A percentile compares a stretch with the other conserved stretches of the same genome.
Conservation (phyloP, 2,329 filamentous ascomycete genomes). For the Cucurbitaria berberidis region DNA sequence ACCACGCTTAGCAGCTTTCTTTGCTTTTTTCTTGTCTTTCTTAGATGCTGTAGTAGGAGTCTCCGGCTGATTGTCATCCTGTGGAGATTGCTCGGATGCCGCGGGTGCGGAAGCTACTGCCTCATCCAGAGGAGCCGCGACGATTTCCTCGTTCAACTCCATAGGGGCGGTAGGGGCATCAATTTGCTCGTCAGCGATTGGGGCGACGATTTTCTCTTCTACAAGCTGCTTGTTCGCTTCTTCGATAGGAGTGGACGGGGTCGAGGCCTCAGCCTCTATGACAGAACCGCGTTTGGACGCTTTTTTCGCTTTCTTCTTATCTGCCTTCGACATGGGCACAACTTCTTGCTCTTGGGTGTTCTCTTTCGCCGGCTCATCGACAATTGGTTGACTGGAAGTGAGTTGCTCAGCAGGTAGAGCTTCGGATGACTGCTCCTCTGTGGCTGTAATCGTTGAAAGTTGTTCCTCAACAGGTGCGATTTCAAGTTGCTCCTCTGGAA, state of each 20-base stretch:
- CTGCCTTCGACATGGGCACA: slow-evolving; percentile 21
- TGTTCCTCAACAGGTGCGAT: neutral
- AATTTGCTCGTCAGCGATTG: neutral
- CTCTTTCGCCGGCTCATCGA: slow-evolving; percentile 2
- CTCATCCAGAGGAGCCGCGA: neutral
- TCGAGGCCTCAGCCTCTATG: slow-evolving; percentile 13
- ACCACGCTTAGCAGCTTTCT: slow-evolving; percentile 25
- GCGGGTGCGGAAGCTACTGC: neutral
- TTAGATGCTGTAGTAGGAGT: slow-evolving; percentile 10
- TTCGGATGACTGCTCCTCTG: neutral
- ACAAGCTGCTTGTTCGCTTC: slow-evolving; percentile 4
- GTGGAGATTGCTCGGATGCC: neutral
- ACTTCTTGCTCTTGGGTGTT: slow-evolving; percentile 10
- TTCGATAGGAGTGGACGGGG: slow-evolving; percentile 6
- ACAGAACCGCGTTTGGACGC: slow-evolving; percentile 17
- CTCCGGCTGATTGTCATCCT: neutral
- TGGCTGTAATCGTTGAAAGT: neutral
- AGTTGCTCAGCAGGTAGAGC: neutral
- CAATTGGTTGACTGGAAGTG: neutral
- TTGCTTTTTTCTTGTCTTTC: slow-evolving; percentile 34
- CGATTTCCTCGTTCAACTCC: neutral
- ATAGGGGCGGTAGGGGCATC: neutral
- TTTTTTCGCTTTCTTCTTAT: slow-evolving; percentile 22
- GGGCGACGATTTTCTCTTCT: neutral
- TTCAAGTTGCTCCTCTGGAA: slow-evolving; percentile 4